Evolutionary conservation across 2,329 filamentous ascomycete species (phyloP), one percentile per base, ranked within the genome.

Genomic region (Alternaria triticina): DNA sequence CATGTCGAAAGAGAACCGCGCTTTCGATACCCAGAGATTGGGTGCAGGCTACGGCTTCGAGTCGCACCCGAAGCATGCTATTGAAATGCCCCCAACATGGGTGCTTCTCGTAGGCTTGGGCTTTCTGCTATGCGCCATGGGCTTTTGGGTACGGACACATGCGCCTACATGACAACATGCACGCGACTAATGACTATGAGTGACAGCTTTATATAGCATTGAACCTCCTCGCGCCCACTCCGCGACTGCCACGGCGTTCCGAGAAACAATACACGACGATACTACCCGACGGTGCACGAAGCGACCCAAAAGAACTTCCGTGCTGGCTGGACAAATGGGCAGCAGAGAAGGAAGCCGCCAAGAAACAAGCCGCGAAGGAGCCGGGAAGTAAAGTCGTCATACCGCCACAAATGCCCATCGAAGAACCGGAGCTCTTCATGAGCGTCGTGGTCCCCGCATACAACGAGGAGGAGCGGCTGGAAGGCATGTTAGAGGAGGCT

Each of bases 361-460:
- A 77, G 49, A 72, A 74, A 51, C 64, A 74, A 54, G 67, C 66
- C 66, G 68, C 70, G 13, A 74, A 58, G 71, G 66, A 68, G 36
- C 70, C 73, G 7, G 68, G 70, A 7, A 64, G 62, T 2, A 70
- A 69, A 49, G 63, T 71, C 6, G 68, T 73, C 3, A 62, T 73
- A 49, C 71, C 72, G 3, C 65, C 71, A 12, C 69, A 85, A 15
- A 86, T 88, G 69, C 81, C 83, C 47, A 91, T 96, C 58, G 91
- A 94, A 67, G 86, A 90, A 2, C 87, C 94, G 13, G 89, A 94
- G 66, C 82, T 97, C n/a, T 91, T 91, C 77, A 89, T 99, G 84
- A 96, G 92, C 57, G 89, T 98, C 8, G 93, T 99, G 0, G 90
- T 99, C 46, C 96, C 96, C 0, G 96, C 96, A 10, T 99, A 94